These are phyloP conservation scores for Sphaceloma murrayae DNA, from an alignment of 2,329 filamentous ascomycete species.

Conservation along the genomic window DNA sequence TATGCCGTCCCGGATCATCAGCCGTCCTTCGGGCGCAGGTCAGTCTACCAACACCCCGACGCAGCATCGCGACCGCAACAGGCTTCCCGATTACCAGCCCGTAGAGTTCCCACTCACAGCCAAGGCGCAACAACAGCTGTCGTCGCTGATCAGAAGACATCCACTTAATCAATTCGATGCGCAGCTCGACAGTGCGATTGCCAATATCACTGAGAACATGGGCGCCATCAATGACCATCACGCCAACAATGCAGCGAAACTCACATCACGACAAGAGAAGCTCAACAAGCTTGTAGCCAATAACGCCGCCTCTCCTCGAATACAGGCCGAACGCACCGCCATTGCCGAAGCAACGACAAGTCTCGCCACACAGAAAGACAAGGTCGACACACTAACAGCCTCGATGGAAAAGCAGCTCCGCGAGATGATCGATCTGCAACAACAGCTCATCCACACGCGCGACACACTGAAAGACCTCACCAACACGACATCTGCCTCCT, in stretches of 20 bases:
- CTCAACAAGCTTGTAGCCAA: constrained; percentile 22
- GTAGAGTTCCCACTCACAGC: constrained; percentile 44
- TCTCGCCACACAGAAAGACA: constrained; percentile 34
- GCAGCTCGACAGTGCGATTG: constrained; percentile 39
- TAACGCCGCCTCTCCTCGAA: constrained; percentile 21
- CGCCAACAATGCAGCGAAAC: constrained; percentile 27
- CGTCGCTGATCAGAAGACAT: constrained; percentile 35
- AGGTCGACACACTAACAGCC: constrained; percentile 44
- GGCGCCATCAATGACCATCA: constrained; percentile 49
- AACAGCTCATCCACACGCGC: constrained; percentile 37
- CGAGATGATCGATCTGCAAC: constrained; percentile 47
- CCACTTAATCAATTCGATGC: constrained; percentile 38
- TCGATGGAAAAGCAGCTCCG: constrained; percentile 51
- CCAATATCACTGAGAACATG: constrained; percentile 41
- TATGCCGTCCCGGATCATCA: constrained; percentile 1
- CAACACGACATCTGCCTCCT: constrained; percentile 29
- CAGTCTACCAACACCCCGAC: constrained; percentile 7
- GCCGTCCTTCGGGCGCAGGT: background rate
- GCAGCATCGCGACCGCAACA: no score
- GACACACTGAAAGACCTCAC: constrained; percentile 37
- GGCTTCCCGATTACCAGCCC: constrained; percentile 44
- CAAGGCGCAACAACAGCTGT: constrained; percentile 38
- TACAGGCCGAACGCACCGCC: constrained; percentile 28
- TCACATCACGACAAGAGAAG: constrained; percentile 25
- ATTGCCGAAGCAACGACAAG: no score